phyloP scores from a whole-genome alignment of 345 rosid genomes.

The Limnanthes douglasii region DNA sequence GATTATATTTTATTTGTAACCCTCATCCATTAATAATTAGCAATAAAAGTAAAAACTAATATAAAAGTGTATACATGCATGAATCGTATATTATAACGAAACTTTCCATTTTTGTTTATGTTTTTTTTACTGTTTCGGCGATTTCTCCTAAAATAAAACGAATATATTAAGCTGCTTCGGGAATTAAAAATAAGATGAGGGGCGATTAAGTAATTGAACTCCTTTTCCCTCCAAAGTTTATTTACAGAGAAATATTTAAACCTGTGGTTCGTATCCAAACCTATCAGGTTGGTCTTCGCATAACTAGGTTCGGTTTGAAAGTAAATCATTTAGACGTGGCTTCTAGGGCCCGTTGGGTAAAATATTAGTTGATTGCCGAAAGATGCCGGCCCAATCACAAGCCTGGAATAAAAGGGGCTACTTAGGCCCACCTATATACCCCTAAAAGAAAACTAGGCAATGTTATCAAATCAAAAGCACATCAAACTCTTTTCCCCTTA shows the following conservation, averaged over 20 bases:
- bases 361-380: slow-evolving; percentile 15
- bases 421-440: slow-evolving; percentile 10
- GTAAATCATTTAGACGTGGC: background rate
- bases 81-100: no score
- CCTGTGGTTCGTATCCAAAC: slow-evolving; percentile 35
- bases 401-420: slow-evolving; percentile 13
- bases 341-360: background rate
- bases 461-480: slow-evolving; percentile 7
- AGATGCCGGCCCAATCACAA: slow-evolving; percentile 21
- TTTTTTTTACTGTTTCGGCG: background rate
- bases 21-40: no score
- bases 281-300: no score
- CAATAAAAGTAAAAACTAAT: background rate
- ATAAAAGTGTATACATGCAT: background rate
- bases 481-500: slow-evolving; percentile 12
- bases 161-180: background rate
- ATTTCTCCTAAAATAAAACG: background rate
- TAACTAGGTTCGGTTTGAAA: slow-evolving; percentile 7
- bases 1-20: no score
- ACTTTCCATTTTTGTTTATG: background rate
- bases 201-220: slow-evolving; percentile 4
- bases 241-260: slow-evolving; percentile 22
- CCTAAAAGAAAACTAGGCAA: no score
- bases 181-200: background rate
- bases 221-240: slow-evolving; percentile 23